Evolutionary conservation across 208 protist species (phyloP), one percentile per base, ranked within the genome.

Genomic region (Leishmania tarentolae): DNA sequence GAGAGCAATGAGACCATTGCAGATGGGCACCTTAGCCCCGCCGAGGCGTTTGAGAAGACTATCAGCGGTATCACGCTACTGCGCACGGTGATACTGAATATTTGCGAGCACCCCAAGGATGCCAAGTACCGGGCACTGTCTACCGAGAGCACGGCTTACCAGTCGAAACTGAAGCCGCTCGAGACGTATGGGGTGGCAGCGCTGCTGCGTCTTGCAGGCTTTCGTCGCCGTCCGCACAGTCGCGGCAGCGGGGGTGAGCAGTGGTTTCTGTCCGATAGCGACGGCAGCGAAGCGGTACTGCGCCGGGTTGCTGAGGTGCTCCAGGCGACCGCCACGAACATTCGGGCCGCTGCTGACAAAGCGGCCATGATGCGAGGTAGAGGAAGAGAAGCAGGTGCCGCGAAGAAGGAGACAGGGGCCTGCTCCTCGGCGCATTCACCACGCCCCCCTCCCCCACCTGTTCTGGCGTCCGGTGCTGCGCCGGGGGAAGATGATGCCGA

Each of bases 1-100:
- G 87, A 94, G 69, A 94, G 88, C 79, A 95, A 93, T 80, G 89
- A 93, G 59, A 87, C 87, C 44, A 78, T 94, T 37, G 86, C 81
- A 2, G 81, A 83, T 35, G 85, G 81, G 53, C 70, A 70, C 4
- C 44, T 46, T 35, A 86, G 83, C n/a, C 76, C 84, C 7, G 56
- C 69, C 0, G 91, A 87, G 59, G 87, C 87, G 19, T 85, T 93
- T 52, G 75, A 86, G 24, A 79, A 75, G 21, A 92, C 90, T 0
- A 76, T 90, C n/a, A 78, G 74, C 31, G 91, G 83, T 3, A 61
- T 93, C 15, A 83, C 75, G 46, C 76, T 91, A 47, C 82, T 96
- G 63, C 84, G 85, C 44, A 87, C 76, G 0, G 78, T 89, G 31
- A 79, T 95, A 42, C 2, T 82, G 53, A 92, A 94, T 73, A 89